phyloP scores from a whole-genome alignment of 2,329 filamentous ascomycete species.

The Claviceps sorghi region DNA sequence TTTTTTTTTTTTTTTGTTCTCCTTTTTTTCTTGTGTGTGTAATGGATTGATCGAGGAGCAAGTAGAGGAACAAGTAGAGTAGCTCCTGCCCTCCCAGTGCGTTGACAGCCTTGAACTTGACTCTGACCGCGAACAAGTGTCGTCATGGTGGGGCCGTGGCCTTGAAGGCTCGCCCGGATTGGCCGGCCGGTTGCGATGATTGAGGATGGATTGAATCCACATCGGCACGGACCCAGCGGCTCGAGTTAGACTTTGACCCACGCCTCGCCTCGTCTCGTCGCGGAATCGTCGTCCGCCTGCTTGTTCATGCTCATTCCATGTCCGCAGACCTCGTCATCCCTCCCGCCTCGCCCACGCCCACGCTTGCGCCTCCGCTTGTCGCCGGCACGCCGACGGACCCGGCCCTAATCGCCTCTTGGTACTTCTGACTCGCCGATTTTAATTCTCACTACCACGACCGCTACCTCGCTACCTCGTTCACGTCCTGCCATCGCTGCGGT shows the following conservation, averaged over 20 bases:
- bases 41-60: not conserved
- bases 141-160: slow-evolving; percentile 1
- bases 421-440: not conserved
- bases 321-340: not conserved
- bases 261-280: not conserved
- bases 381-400: not conserved
- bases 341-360: not conserved
- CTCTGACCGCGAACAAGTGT: not conserved
- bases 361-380: not conserved
- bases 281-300: not conserved
- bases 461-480: no score
- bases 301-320: not conserved
- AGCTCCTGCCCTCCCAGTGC: not conserved
- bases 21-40: no score
- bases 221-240: not conserved
- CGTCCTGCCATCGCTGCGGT: not conserved
- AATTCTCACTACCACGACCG: not conserved
- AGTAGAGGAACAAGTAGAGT: not conserved
- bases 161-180: not conserved
- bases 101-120: no score
- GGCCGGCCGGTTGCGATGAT: not conserved
- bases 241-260: not conserved
- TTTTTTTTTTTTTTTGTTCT: not conserved
- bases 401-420: not conserved
- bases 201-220: no score